Evolutionary conservation across 495 filamentous ascomycete species (phyloP), one percentile per base, ranked within the genome.

Genomic region (Penicillium simplicissimum): DNA sequence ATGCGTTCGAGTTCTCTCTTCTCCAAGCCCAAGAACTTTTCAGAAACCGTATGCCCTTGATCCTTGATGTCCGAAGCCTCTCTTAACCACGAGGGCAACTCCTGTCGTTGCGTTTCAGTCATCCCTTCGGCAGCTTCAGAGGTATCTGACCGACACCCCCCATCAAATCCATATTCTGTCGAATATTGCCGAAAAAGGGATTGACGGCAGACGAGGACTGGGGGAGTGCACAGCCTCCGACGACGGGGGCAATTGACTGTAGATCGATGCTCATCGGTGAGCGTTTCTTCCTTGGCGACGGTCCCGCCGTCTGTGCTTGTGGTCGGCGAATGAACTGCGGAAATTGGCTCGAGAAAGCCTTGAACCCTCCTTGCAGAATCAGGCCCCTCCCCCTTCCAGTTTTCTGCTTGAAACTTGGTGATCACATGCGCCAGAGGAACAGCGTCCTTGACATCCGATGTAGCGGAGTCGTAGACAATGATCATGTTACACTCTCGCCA

Each of bases 121-220:
- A 92, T 71, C 8, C 75, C 74, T 38, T 82, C 66, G 95, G 95
- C 48, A 89, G 72, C 52, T 87, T 84, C 49, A 98, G 71, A 35
- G 91, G 79, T 66, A 98, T 87, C 68, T 96, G 93, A 0, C 95
- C 95, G 43, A 98, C 95, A 25, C 95, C 95, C 56, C 90, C 93
- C 49, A 96, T 86, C 42, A 98, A 76, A 70, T 98, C 95, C 86
- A 96, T 95, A 62, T 98, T 96, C 74, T 98, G 95, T 31, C 96
- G 85, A 65, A 98, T 98, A 62, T 97, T 97, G 58, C 85, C 85
- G 76, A 98, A 98, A 74, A 98, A 98, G 0, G 96, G 93, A 67
- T 96, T 97, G 14, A 85, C 81, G 2, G 85, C 82, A 58, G 81
- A 80, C 57, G 88, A 81, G 21, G 83, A 81, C 23, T 81, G 79